Percentiles rank a stretch among this genome's conserved stretches.
These are phyloP conservation scores for Domatiomyces globalis DNA, from an alignment of 2,329 filamentous ascomycete species.

Conservation along the genomic window DNA sequence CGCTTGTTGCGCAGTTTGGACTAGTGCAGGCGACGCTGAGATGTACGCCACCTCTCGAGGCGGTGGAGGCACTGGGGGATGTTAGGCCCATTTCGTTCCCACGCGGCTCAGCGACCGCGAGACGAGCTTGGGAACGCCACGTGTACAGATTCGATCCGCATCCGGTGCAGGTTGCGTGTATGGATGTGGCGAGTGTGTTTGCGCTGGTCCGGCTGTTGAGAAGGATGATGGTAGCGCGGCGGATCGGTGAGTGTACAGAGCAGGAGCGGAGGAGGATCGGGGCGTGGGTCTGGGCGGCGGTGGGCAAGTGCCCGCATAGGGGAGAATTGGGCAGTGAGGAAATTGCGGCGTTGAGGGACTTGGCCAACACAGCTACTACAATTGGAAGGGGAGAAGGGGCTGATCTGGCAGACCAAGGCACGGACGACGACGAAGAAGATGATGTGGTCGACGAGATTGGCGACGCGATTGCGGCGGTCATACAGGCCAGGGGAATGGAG, in stretches of 20 bases:
- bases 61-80: slow-evolving; percentile 39
- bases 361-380: slow-evolving; percentile 60
- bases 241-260: neutral
- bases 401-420: slow-evolving; percentile 3
- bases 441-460: slow-evolving; percentile 13
- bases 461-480: neutral
- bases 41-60: slow-evolving; percentile 38
- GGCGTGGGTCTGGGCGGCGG: slow-evolving; percentile 71
- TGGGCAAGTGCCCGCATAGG: slow-evolving; percentile 59
- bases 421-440: slow-evolving; percentile 18
- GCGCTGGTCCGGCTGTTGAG: slow-evolving; percentile 49
- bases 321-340: slow-evolving; percentile 64
- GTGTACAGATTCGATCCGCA: slow-evolving; percentile 31
- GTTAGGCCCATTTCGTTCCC: slow-evolving; percentile 41
- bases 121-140: slow-evolving; percentile 41
- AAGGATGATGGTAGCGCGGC: slow-evolving; percentile 42
- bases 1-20: slow-evolving; percentile 51
- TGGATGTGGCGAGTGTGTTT: slow-evolving; percentile 49
- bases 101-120: slow-evolving; percentile 37
- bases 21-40: slow-evolving; percentile 50
- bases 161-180: slow-evolving; percentile 36
- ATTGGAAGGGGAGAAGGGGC: slow-evolving; percentile 13
- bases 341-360: slow-evolving; percentile 59
- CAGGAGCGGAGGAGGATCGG: slow-evolving; percentile 36
- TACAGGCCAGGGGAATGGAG: slow-evolving; percentile 29